Evolutionary conservation across 495 filamentous ascomycete genomes (phyloP).

Genomic region (Melanomma pulvis-pyrius): DNA sequence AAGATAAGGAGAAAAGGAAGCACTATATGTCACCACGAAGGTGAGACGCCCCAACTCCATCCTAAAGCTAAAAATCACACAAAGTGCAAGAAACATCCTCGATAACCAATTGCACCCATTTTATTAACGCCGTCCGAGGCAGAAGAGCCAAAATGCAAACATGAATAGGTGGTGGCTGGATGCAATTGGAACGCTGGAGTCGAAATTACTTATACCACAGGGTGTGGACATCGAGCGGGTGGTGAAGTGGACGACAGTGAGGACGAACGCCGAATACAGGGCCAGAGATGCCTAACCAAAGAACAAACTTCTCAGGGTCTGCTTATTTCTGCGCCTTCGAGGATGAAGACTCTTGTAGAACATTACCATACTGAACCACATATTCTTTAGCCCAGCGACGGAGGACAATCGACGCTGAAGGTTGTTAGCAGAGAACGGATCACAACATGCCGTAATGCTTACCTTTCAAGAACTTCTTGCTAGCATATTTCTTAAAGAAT

Average conservation of each 20-base stretch:
- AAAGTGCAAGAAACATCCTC: constrained; percentile 14
- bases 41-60: constrained; percentile 11
- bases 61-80: constrained; percentile 13
- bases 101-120: constrained; percentile 18
- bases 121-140: constrained; percentile 28
- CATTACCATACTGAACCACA: constrained; percentile 32
- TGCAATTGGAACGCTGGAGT: constrained; percentile 11
- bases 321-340: constrained; percentile 11
- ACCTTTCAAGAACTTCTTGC: constrained; percentile 97
- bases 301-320: constrained; percentile 3
- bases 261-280: neutral
- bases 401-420: constrained; percentile 81
- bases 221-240: neutral
- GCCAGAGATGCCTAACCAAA: neutral
- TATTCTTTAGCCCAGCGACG: constrained; percentile 88
- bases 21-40: neutral
- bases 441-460: constrained; percentile 6
- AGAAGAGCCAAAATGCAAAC: constrained; percentile 23
- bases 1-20: constrained; percentile 14
- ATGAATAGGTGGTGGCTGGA: constrained; percentile 7
- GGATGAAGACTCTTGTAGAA: constrained; percentile 4
- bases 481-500: constrained; percentile 99
- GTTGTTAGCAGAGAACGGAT: constrained; percentile 8
- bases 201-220: neutral
- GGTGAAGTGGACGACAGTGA: neutral